phyloP scores from a whole-genome alignment of 1,284 basidiomycete species.

The Ustilago tritici region DNA sequence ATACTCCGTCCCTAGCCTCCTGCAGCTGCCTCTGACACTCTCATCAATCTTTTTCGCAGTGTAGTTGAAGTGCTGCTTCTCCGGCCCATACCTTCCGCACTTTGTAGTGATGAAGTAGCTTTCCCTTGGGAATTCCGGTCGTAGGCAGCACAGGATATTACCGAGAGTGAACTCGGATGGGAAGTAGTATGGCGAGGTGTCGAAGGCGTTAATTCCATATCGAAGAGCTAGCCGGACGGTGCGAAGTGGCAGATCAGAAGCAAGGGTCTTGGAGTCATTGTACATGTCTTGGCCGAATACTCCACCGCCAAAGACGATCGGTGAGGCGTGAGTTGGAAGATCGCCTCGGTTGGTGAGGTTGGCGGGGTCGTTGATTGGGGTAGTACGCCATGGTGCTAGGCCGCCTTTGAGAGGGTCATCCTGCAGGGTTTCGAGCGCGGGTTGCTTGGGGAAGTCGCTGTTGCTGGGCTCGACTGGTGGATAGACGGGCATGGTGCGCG shows the following conservation, averaged over 20 bases:
- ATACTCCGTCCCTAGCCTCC: conserved; percentile 78
- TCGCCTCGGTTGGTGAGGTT: conserved; percentile 21
- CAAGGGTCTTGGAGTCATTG: conserved; percentile 50
- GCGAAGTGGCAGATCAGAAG: conserved; percentile 50
- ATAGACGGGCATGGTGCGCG: conserved; percentile 45
- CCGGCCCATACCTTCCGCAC: conserved; percentile 84
- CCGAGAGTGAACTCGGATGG: conserved; percentile 90
- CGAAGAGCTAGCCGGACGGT: conserved; percentile 75
- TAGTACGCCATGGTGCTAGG: conserved; percentile 39
- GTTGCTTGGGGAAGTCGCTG: conserved; percentile 41
- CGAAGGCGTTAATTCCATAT: conserved; percentile 89
- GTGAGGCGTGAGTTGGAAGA: conserved; percentile 43
- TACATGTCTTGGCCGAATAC: conserved; percentile 66
- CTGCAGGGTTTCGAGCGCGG: conserved; percentile 29
- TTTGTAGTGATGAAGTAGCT: conserved; percentile 78
- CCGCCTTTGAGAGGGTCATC: conserved; percentile 40
- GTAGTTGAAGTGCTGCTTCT: conserved; percentile 80
- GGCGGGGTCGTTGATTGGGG: conserved; percentile 23
- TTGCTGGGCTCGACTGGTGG: conserved; percentile 46
- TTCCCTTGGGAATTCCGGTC: conserved; percentile 67
- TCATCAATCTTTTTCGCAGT: conserved; percentile 78
- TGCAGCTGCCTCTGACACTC: conserved; percentile 80
- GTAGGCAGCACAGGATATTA: conserved; percentile 70
- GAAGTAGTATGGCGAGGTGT: conserved; percentile 85
- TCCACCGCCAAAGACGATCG: conserved; percentile 64